Conservation (phyloP, 2,329 filamentous ascomycete species). For the Pyrenophora teres region DNA sequence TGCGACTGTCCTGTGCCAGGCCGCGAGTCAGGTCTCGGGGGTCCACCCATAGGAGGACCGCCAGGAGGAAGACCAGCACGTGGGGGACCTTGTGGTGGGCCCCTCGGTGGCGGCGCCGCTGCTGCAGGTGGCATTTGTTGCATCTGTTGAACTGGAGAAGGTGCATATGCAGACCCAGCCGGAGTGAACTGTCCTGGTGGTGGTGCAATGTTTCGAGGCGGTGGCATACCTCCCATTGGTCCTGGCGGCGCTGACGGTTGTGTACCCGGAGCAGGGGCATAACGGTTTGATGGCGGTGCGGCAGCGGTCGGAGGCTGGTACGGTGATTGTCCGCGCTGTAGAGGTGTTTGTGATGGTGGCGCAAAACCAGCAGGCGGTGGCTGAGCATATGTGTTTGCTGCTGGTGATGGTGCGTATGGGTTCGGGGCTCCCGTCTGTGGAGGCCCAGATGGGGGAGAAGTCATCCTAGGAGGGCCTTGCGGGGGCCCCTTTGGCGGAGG, state of each 20-base stretch:
- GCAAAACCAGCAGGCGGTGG: constrained; percentile 53
- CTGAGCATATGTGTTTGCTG: constrained; percentile 63
- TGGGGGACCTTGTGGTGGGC: constrained; percentile 48
- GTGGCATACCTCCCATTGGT: constrained; percentile 42
- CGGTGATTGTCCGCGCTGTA: constrained; percentile 78
- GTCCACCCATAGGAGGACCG: constrained; percentile 45
- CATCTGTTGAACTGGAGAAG: constrained; percentile 42
- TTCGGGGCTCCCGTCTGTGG: constrained; percentile 58
- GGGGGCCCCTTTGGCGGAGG: constrained; percentile 77
- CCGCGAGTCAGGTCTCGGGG: constrained; percentile 48
- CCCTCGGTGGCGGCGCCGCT: constrained; percentile 51
- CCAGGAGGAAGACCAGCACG: constrained; percentile 49
- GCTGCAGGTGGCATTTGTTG: constrained; percentile 47
- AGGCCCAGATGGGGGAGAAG: constrained; percentile 67
- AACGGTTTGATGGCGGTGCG: constrained; percentile 62
- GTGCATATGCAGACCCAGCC: constrained; percentile 28
- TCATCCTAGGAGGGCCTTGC: constrained; percentile 58
- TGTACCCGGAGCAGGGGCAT: constrained; percentile 67
- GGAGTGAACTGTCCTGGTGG: constrained; percentile 47
- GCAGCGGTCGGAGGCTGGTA: constrained; percentile 82
- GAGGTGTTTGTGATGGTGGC: constrained; percentile 59
- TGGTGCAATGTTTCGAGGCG: constrained; percentile 51
- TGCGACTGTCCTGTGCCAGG: constrained; percentile 58
- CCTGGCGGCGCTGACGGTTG: constrained; percentile 50
- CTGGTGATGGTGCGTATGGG: constrained; percentile 65